A percentile compares a stretch with the other conserved stretches of the same genome.
Conservation (phyloP, 2,329 filamentous ascomycete genomes). For the Sporothrix brasiliensis region DNA sequence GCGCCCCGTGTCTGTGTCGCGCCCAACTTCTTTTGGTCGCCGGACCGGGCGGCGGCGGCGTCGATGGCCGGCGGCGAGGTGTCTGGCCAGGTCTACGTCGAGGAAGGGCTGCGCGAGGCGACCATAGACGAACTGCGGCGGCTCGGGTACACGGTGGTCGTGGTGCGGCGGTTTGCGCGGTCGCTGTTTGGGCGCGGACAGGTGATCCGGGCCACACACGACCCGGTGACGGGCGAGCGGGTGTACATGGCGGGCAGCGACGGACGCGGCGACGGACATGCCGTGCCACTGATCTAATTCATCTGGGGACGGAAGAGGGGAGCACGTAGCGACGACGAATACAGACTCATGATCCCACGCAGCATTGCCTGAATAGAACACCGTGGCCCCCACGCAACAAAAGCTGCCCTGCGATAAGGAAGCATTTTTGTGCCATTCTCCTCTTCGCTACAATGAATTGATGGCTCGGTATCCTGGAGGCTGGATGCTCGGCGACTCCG, state of each 20-base stretch:
- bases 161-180: constrained; percentile 65
- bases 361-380: not conserved
- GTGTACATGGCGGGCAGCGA: constrained; percentile 90
- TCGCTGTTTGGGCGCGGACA: constrained; percentile 81
- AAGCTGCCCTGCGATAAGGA: too few species aligned
- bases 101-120: constrained; percentile 73
- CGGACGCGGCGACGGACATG: constrained; percentile 74
- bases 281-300: constrained; percentile 29
- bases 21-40: constrained; percentile 50
- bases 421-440: not conserved
- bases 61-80: not conserved
- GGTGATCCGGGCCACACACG: constrained; percentile 73
- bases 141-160: constrained; percentile 71
- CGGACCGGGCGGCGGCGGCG: constrained; percentile 49
- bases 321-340: not conserved
- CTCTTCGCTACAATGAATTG: not conserved
- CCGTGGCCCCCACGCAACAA: not conserved
- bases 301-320: too few species aligned
- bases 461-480: not conserved
- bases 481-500: not conserved
- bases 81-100: constrained; percentile 67
- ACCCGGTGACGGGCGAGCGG: constrained; percentile 64
- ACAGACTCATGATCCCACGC: not conserved
- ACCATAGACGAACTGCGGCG: constrained; percentile 65
- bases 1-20: constrained; percentile 85